Base-by-base conservation (phyloP, 225 moss, liverwort and hornwort genomes). In the Thuidium tamariscinum region DNA sequence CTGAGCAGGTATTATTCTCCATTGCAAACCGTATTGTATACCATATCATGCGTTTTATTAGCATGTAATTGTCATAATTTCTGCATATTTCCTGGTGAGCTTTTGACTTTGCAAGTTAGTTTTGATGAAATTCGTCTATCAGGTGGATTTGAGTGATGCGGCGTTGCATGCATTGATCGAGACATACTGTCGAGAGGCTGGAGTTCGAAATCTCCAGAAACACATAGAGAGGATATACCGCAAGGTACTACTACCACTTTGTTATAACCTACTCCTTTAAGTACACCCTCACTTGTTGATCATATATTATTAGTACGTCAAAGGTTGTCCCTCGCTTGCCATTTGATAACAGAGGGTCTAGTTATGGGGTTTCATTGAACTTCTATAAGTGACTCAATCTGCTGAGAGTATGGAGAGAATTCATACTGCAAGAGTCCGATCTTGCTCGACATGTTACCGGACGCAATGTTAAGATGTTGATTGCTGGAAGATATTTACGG, bases 221-320 rank as follows among this genome's bases (percentile, higher is more conserved):
- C 98, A 98, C 88, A 98, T 98, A 79, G 98, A 98, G 88, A 97
- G 94, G 69, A 98, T 98, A 67, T 98, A 98, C 85, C 97, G 98
- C 73, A 98, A 98, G 98, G 98, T 97, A 81, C 46, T 62, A n/a
- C 79, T 86, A 23, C 48, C 52, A 25, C 62, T 86, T 86, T 80
- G 9, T 83, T 74, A 62, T 39, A 70, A 69, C 42, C 9, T 42
- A 19, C 59, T 7, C 41, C 29, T 59, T 59, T 7, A 41, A 41
- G 95, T 92, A 57, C 63, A 81, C 68, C 73, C n/a, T 82, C 79
- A 83, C 60, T 18, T 61, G 70, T 46, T 37, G 46, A 86, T 67
- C 22, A 75, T 80, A 18, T 49, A 49, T 81, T 67, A 39, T 13
- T n/a, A 54, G 22, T 56, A 73, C 51, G 52, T 67, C 16, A 68